Conservation (phyloP, 495 filamentous ascomycete genomes). For the Pseudotulostoma volvatum region DNA sequence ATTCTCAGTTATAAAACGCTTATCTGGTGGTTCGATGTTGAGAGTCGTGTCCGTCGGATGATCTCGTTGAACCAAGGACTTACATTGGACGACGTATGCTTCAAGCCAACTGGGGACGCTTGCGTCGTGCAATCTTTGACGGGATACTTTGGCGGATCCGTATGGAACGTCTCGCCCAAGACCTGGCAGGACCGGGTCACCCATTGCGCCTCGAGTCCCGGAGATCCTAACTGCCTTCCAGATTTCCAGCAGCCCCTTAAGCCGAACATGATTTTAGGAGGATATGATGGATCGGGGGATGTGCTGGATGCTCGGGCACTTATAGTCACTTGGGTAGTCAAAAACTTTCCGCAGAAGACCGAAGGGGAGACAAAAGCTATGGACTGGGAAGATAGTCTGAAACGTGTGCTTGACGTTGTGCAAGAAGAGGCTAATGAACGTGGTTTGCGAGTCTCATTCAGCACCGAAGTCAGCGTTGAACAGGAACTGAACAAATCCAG, state of each 20-base stretch:
- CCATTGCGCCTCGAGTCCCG: conserved; percentile 59
- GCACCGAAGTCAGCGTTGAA: conserved; percentile 82
- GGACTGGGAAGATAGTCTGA: conserved; percentile 77
- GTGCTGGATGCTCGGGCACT: conserved; percentile 63
- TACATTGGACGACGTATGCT: conserved; percentile 72
- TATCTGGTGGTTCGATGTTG: conserved; percentile 87
- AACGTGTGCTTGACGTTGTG: conserved; percentile 46
- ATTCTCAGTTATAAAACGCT: conserved; percentile 79
- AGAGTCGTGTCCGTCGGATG: conserved; percentile 51
- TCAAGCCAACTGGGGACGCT: conserved; percentile 75
- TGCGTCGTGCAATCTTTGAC: conserved; percentile 88
- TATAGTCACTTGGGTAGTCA: conserved; percentile 91
- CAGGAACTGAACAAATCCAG: conserved; percentile 88
- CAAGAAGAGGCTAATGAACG: conserved; percentile 65
- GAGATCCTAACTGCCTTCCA: conserved; percentile 56
- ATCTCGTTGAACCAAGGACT: conserved; percentile 46
- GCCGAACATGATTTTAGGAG: conserved; percentile 73
- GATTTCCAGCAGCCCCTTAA: conserved; percentile 73
- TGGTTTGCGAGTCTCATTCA: conserved; percentile 80
- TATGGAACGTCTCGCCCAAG: conserved; percentile 40
- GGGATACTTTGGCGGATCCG: conserved; percentile 62
- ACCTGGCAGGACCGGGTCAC: conserved; percentile 54
- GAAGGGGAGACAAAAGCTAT: conserved; percentile 51
- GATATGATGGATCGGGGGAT: conserved; percentile 42
- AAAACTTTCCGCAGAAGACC: conserved; percentile 63